Conservation (phyloP, 2,329 filamentous ascomycete genomes). For the Fragosphaeria purpurea region DNA sequence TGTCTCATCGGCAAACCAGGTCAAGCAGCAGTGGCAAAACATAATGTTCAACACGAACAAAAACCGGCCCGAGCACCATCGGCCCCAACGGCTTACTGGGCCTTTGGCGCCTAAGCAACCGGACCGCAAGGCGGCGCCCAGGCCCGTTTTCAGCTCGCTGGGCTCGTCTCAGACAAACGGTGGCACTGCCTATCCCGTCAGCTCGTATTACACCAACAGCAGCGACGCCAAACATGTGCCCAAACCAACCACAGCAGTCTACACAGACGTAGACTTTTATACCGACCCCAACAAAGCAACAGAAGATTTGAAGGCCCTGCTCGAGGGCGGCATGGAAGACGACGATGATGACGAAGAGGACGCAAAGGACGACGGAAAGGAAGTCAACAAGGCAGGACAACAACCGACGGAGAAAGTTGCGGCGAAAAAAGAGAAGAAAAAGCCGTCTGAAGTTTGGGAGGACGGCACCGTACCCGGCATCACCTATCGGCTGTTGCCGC, state of each 20-base stretch:
- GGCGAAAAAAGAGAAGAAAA: conserved; percentile 53
- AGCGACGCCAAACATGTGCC: neutral
- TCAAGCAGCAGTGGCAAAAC: conserved; percentile 45
- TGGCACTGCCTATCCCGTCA: conserved; percentile 12
- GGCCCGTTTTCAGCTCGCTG: conserved; percentile 39
- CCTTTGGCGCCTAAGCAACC: conserved; percentile 37
- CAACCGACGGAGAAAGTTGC: conserved; percentile 12
- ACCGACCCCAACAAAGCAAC: conserved; percentile 63
- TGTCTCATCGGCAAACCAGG: conserved; percentile 31
- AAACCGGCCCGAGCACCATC: conserved; percentile 48
- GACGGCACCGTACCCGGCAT: conserved; percentile 62
- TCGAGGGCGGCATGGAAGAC: conserved; percentile 72
- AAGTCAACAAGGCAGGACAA: neutral
- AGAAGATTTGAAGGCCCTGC: conserved; percentile 68
- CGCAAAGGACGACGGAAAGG: neutral
- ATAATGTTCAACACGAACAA: conserved; percentile 40
- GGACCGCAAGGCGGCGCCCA: conserved; percentile 35
- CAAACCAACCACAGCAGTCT: neutral
- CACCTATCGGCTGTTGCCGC: conserved; percentile 77
- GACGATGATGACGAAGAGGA: conserved; percentile 47
- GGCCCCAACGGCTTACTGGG: conserved; percentile 36
- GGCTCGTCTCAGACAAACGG: conserved; percentile 17
- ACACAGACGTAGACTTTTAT: conserved; percentile 33
- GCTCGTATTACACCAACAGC: conserved; percentile 16
- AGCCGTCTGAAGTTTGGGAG: conserved; percentile 25